A percentile compares a stretch with the other conserved stretches of the same genome.
These are phyloP conservation scores for Leishmania amazonensis DNA, from an alignment of 208 protist species.

Conservation along the genomic window DNA sequence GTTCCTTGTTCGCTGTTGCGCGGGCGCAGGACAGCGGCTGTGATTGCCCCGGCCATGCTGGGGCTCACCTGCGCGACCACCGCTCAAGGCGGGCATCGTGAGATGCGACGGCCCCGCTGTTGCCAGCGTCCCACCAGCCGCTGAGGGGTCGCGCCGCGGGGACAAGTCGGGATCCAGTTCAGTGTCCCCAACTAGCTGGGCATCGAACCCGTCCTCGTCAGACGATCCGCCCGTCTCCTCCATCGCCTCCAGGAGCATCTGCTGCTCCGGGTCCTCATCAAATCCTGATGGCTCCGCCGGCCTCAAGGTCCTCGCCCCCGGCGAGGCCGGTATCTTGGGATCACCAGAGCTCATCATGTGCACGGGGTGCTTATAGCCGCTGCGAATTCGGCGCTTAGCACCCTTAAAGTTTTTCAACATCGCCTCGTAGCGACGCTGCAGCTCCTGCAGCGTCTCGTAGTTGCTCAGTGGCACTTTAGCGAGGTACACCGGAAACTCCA, in stretches of 20 bases:
- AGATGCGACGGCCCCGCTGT: not conserved
- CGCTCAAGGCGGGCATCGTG: not conserved
- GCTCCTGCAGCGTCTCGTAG: constrained; percentile 54
- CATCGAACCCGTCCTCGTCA: constrained; percentile 24
- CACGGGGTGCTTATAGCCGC: not conserved
- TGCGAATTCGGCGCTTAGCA: constrained; percentile 35
- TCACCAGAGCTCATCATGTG: not conserved
- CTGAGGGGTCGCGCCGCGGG: not conserved
- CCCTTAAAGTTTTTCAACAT: constrained; percentile 47
- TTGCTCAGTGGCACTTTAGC: constrained; percentile 43
- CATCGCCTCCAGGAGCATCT: constrained; percentile 18
- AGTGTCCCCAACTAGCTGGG: constrained; percentile 20
- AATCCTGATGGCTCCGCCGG: not conserved
- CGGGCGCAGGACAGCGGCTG: not conserved
- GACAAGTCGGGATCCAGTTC: constrained; percentile 1
- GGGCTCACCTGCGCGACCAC: not conserved
- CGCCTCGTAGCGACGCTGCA: constrained; percentile 47
- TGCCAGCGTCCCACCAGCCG: too few relatives aligned
- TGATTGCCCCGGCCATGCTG: not conserved
- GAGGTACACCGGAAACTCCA: constrained; percentile 25
- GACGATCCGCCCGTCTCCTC: constrained; percentile 28
- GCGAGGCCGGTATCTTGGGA: too few relatives aligned
- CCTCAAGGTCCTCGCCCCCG: not conserved
- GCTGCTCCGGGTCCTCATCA: not conserved
- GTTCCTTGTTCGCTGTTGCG: not conserved